phyloP scores from a whole-genome alignment of 2,329 filamentous ascomycete species.

The Aspergillus sp. region DNA sequence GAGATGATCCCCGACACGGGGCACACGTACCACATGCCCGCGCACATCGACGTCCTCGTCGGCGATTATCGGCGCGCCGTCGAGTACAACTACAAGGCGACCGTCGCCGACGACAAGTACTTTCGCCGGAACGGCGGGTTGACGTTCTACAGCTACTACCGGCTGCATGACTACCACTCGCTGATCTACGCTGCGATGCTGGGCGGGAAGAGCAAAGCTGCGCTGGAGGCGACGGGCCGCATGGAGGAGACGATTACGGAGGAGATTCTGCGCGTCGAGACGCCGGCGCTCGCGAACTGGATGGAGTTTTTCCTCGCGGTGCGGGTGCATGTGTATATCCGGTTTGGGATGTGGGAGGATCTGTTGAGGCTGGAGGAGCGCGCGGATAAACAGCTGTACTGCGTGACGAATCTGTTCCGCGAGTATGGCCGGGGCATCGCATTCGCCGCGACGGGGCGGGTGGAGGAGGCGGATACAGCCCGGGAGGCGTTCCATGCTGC shows the following conservation, averaged over 20 bases:
- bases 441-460: conserved; percentile 59
- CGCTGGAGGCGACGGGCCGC: conserved; percentile 61
- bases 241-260: conserved; percentile 68
- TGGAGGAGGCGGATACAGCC: conserved; percentile 59
- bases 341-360: conserved; percentile 74
- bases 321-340: conserved; percentile 69
- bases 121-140: conserved; percentile 53
- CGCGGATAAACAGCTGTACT: conserved; percentile 64
- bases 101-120: conserved; percentile 69
- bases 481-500: conserved; percentile 58
- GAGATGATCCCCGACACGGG: conserved; percentile 68
- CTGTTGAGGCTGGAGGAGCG: conserved; percentile 63
- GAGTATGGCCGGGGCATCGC: conserved; percentile 72
- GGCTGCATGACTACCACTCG: conserved; percentile 74
- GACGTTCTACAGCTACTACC: conserved; percentile 75
- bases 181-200: conserved; percentile 78
- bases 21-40: conserved; percentile 76
- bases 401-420: conserved; percentile 68
- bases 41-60: conserved; percentile 72
- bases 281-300: conserved; percentile 78
- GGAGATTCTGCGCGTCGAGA: conserved; percentile 64
- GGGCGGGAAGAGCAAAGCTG: conserved; percentile 64
- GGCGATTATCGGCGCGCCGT: conserved; percentile 73
- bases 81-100: conserved; percentile 67
- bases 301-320: conserved; percentile 72